These are phyloP conservation scores for Eucalyptus rudis DNA, from an alignment of 345 rosid species.

Conservation along the genomic window DNA sequence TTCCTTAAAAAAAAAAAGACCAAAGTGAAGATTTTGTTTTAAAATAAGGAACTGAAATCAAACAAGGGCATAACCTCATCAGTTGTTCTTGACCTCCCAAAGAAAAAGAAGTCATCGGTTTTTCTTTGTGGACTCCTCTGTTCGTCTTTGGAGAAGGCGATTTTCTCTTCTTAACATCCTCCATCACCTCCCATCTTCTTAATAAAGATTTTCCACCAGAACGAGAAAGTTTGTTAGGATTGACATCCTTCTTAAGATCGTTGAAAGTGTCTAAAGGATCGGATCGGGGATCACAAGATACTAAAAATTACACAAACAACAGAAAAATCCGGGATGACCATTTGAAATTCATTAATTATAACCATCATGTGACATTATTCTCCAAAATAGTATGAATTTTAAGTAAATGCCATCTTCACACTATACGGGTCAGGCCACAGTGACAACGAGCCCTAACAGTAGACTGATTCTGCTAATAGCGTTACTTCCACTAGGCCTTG, in stretches of 20 bases:
- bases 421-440: neutral
- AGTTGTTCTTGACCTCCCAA: too few species aligned
- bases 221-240: neutral
- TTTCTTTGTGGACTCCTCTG: neutral
- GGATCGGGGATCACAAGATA: neutral
- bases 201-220: neutral
- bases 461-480: neutral
- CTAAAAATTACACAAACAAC: neutral
- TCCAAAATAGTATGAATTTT: neutral
- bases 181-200: neutral
- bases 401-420: neutral
- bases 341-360: too few species aligned
- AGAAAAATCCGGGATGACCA: neutral
- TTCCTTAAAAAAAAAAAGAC: too few species aligned
- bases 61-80: too few species aligned
- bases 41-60: too few species aligned
- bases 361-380: neutral
- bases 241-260: neutral
- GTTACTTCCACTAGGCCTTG: neutral
- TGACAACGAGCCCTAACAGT: neutral
- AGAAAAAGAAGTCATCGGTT: too few species aligned
- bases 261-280: neutral
- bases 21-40: too few species aligned
- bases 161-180: neutral
- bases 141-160: neutral